Base-by-base conservation (phyloP, 257 asterid species). In the Plantago elongata region DNA sequence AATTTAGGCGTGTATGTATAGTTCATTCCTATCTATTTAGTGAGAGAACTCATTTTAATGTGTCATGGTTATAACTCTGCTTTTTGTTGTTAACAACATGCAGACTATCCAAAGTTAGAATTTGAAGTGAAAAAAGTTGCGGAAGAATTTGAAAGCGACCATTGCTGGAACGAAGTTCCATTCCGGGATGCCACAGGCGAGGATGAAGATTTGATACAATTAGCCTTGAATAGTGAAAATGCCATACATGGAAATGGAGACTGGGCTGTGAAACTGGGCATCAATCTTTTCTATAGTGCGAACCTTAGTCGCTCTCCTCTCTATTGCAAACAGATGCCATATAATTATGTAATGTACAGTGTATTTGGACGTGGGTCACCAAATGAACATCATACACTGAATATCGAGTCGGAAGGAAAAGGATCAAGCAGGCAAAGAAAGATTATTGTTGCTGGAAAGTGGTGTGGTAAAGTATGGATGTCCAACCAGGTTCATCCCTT, bases 401-500 rank as follows among this genome's bases (percentile, higher is more conserved):
- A 68, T 17, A 56, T 60, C 13, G 91, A 82, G 66, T 65, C 51
- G 13, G 79, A 66, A 66, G 78, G 68, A 14, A 79, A 56, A 73
- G 78, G 78, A 47, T 63, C 67, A 37, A 83, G 92, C 59, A 83
- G 83, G 81, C 94, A 82, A 58, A 93, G 68, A 79, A 89, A 82
- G 88, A 64, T 75, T 45, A 67, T 72, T 44, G 95, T 89, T 79
- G 96, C 92, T 63, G 99, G 99, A 46, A 93, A 87, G 77, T 93
- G 99, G 99, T 93, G 99, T 57, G 99, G 99, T 43, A 89, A 82
- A 81, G 90, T 93, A 56, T 93, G 99, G 99, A 89, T 81, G 96
- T 85, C 96, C 4, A 83, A 74, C 75, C 99, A 89, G 74, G 96
- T 82, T 69, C 99, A 93, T 64, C 95, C 95, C 3, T 65, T 85